Percentiles rank a stretch among this genome's conserved stretches.
Conservation (phyloP, 2,329 filamentous ascomycete genomes). For the Arthroderma sp. region DNA sequence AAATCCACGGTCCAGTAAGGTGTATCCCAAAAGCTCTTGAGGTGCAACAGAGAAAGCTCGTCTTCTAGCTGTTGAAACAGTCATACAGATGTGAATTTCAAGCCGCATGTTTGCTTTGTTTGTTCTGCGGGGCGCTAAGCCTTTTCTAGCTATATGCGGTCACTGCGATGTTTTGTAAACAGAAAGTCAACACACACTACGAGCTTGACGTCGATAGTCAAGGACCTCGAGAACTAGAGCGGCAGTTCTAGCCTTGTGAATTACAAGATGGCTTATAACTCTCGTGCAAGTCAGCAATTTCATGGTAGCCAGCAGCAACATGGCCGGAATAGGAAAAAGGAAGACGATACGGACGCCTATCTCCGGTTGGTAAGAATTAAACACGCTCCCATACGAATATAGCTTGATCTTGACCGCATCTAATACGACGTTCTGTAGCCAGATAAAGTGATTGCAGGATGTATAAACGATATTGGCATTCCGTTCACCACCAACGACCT, state of each 20-base stretch:
- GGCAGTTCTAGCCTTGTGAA: slow-evolving; percentile 1
- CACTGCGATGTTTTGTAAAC: slow-evolving; percentile 8
- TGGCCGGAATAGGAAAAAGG: slow-evolving; percentile 37
- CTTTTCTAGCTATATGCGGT: slow-evolving; percentile 10
- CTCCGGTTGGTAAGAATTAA: slow-evolving; percentile 39
- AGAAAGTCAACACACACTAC: neutral
- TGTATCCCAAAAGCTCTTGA: too few relatives aligned
- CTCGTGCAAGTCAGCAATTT: slow-evolving; percentile 40
- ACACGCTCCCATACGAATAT: neutral
- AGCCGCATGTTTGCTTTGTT: slow-evolving; percentile 24
- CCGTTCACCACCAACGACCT: slow-evolving; percentile 75
- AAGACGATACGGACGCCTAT: slow-evolving; percentile 44
- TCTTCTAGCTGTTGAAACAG: too few relatives aligned
- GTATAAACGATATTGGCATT: slow-evolving; percentile 93
- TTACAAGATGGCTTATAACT: slow-evolving; percentile 37
- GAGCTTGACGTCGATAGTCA: too few relatives aligned
- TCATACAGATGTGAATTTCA: too few relatives aligned
- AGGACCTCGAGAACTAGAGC: neutral
- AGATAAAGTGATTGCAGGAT: slow-evolving; percentile 77
- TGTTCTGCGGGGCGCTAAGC: slow-evolving; percentile 20
- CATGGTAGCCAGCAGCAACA: slow-evolving; percentile 33
- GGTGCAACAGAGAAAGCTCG: too few relatives aligned
- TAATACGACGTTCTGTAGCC: slow-evolving; percentile 29
- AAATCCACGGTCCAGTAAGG: too few relatives aligned
- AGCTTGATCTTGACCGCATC: neutral